Base-by-base conservation (phyloP, 768 basidiomycete species). In the Agrocybe praecox region DNA sequence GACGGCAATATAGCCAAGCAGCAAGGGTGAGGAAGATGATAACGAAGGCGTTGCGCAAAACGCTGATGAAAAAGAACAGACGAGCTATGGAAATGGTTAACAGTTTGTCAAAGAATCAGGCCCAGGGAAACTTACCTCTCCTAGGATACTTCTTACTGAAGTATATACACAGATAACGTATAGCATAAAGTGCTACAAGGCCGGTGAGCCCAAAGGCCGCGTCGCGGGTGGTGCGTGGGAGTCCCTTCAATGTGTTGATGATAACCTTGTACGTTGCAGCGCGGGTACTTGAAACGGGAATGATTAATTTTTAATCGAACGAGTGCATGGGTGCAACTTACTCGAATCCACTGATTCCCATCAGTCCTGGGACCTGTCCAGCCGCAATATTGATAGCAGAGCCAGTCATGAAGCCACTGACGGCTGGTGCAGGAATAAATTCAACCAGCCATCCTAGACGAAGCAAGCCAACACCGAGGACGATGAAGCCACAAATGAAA, bases 381-480 rank as follows among this genome's bases (percentile, higher is more conserved):
- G 86, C 80, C 15, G 87, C 88, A 64, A 98, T 98, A 69, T 79
- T 95, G 74, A 98, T 86, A 33, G 96, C 96, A n/a, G 92, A 95
- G 18, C 96, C 96, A 0, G 96, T 98, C 95, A 99, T 97, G 76
- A 96, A 92, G 18, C 89, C 90, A 63, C 87, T 89, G 57, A 94
- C 88, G 2, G 91, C 92, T 2, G 90, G 90, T 7, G 84, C 80
- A 18, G 92, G 90, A 59, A 96, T 98, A 70, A 98, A 94, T 68
- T 98, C 96, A 49, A 98, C 89, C 29, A 98, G 75, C 93, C 94
- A 96, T 0, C 97, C 97, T 6, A 98, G 65, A 10, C 97, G 84
- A 11, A 98, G 77, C 21, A 98, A 74, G 47, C 97, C 97, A 40
- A 99, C 86, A 21, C 81, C 91, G 36, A 98, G 85, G 23, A 94